A percentile compares a stretch with the other conserved stretches of the same genome.
phyloP scores from a whole-genome alignment of 805 yeast species.

The Millerozyma miso region DNA sequence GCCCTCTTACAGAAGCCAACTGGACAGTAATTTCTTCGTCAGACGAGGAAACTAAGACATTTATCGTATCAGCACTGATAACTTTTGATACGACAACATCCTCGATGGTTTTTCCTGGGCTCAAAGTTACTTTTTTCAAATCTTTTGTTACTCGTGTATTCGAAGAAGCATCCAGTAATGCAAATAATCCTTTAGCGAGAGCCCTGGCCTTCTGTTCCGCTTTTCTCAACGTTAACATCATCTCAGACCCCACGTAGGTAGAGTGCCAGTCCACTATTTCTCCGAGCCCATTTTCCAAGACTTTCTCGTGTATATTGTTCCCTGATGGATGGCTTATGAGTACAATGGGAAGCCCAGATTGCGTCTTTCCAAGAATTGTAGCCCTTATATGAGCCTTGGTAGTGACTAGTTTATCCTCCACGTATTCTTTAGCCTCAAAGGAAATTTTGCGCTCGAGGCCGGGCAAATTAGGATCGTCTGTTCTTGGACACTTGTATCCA shows the following conservation, averaged over 20 bases:
- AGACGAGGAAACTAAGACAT: conserved; percentile 44
- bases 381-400: conserved; percentile 51
- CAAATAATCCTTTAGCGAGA: conserved; percentile 50
- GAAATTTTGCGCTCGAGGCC: conserved; percentile 55
- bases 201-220: conserved; percentile 63
- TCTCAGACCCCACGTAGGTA: conserved; percentile 55
- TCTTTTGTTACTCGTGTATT: conserved; percentile 11
- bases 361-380: conserved; percentile 54
- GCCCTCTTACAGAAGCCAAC: conserved; percentile 71
- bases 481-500: conserved; percentile 70
- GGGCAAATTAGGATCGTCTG: conserved; percentile 43
- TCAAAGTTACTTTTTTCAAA: conserved; percentile 15
- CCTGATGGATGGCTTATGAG: conserved; percentile 71
- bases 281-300: conserved; percentile 68
- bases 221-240: conserved; percentile 58
- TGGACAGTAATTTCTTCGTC: conserved; percentile 63
- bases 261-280: conserved; percentile 82
- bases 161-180: conserved; percentile 33
- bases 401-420: conserved; percentile 60
- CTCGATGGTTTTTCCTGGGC: conserved; percentile 46
- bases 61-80: conserved; percentile 64
- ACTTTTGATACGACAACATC: conserved; percentile 56
- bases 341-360: conserved; percentile 58
- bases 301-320: conserved; percentile 58
- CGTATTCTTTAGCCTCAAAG: conserved; percentile 60